A percentile compares a stretch with the other conserved stretches of the same genome.
Evolutionary conservation across 371 early-diverging fungal genomes (phyloP).

Genomic region (Haplosporangium sp.): DNA sequence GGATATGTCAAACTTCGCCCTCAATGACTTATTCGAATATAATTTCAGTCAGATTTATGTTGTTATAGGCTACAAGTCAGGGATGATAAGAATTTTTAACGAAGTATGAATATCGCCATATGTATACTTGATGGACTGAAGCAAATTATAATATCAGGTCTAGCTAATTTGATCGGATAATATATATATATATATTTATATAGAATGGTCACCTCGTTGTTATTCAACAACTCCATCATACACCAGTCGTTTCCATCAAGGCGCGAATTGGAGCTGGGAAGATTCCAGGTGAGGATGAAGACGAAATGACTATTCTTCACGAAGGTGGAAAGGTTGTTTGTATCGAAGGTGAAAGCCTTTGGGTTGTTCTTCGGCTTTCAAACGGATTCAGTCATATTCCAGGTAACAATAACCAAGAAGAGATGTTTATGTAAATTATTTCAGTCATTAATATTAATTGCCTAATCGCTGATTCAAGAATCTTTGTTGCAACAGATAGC

Average conservation of each 20-base stretch:
- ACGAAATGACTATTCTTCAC: slow-evolving; percentile 70
- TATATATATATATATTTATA: not conserved
- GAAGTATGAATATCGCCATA: slow-evolving; percentile 51
- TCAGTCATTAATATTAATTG: too few species aligned
- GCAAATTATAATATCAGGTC: too few species aligned
- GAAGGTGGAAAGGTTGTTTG: slow-evolving; percentile 65
- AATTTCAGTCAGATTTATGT: slow-evolving; percentile 64
- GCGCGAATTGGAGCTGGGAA: slow-evolving; percentile 58
- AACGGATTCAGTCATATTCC: slow-evolving; percentile 41
- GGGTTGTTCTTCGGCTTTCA: slow-evolving; percentile 70
- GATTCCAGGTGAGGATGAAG: slow-evolving; percentile 62
- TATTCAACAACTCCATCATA: slow-evolving; percentile 67
- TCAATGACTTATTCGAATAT: not conserved
- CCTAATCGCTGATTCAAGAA: not conserved
- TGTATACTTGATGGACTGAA: not conserved
- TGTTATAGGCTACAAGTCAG: slow-evolving; percentile 71
- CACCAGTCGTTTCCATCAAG: slow-evolving; percentile 64
- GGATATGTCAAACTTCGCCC: not conserved
- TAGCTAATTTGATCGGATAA: not conserved
- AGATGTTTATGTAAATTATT: not conserved
- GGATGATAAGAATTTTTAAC: slow-evolving; percentile 73
- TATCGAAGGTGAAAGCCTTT: slow-evolving; percentile 71
- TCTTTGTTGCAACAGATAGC: not conserved
- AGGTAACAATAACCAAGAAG: not conserved
- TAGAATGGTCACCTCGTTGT: slow-evolving; percentile 62